Evolutionary conservation across 176 grass and related monocot species (phyloP), one percentile per base, ranked within the genome.

Genomic region (Phoenix roebelenii): DNA sequence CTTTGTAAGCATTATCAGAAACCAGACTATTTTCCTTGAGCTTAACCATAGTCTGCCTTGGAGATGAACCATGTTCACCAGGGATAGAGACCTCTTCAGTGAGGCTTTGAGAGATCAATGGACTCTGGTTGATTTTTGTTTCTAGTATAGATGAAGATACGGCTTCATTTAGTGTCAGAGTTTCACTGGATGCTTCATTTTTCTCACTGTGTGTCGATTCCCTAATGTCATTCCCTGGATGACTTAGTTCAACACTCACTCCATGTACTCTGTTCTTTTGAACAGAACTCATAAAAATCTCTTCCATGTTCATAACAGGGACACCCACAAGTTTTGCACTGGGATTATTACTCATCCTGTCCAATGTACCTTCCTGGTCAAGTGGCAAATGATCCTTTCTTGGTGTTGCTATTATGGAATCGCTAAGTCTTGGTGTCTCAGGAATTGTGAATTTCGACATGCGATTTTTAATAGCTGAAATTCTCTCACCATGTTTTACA

Each of bases 401-500:
- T 10, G 30, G 26, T 19, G 60, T 23, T 23, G 54, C 57, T 56
- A 60, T 39, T 28, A 3, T 49, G 7, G 22, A 18, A 70, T 71
- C 70, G 57, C 25, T 55, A 65, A 22, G 22, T 25, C 25, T 61
- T 77, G 73, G 65, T 26, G 74, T 80, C 67, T 77, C 76, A 63
- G 57, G 49, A 73, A 49, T 57, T 35, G 24, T 77, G 19, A 60
- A 59, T 28, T 73, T 80, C 35, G 72, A 75, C 25, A 71, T 44
- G 55, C 10, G 55, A 63, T 75, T 63, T 10, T 76, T 61, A 23
- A 90, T 79, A 62, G 67, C 68, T 72, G 74, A 82, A 69, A 87
- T 85, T 73, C 57, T 79, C 49, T 90, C 66, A 29, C 12, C 66
- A 81, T 79, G 80, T 51, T 68, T 78, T 64, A 39, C 65, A 55